Percentiles rank a stretch among this genome's conserved stretches.
phyloP scores from a whole-genome alignment of 306 rosid species.

The Vigna mungo region DNA sequence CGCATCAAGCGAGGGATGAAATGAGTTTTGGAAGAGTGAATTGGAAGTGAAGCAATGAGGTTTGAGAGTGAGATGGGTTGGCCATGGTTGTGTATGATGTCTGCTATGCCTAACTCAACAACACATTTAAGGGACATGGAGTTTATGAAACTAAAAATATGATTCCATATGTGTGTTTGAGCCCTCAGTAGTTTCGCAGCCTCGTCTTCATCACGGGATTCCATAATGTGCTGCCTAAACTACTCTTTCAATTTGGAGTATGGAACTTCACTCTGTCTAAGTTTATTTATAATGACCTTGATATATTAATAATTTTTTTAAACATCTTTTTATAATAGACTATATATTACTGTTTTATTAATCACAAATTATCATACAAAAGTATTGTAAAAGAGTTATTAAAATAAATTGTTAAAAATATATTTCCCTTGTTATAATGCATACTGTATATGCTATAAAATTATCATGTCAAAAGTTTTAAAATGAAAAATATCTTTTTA shows the following conservation, averaged over 20 bases:
- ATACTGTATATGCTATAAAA: too few species aligned
- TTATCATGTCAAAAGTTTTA: too few species aligned
- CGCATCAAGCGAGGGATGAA: constrained; percentile 28
- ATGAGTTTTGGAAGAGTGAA: constrained; percentile 3
- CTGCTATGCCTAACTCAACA: constrained; percentile 40
- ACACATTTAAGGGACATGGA: constrained; percentile 44
- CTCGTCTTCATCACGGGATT: not conserved
- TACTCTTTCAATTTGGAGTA: not conserved
- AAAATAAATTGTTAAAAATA: too few species aligned
- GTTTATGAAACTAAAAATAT: constrained; percentile 35
- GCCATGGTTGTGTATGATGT: constrained; percentile 38
- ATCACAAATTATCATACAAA: too few species aligned
- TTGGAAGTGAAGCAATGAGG: constrained; percentile 34
- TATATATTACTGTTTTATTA: too few species aligned
- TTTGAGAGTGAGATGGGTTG: constrained; percentile 31
- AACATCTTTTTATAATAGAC: too few species aligned
- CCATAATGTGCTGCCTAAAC: constrained; percentile 20
- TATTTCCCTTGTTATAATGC: too few species aligned
- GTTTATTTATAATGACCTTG: not conserved
- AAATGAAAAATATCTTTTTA: too few species aligned
- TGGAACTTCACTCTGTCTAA: not conserved
- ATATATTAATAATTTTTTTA: too few species aligned
- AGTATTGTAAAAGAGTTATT: too few species aligned
- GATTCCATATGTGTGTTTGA: constrained; percentile 34
- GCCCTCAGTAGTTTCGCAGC: constrained; percentile 30